phyloP scores from a whole-genome alignment of 2,329 filamentous ascomycete genomes.

The Aspergillus sp. region DNA sequence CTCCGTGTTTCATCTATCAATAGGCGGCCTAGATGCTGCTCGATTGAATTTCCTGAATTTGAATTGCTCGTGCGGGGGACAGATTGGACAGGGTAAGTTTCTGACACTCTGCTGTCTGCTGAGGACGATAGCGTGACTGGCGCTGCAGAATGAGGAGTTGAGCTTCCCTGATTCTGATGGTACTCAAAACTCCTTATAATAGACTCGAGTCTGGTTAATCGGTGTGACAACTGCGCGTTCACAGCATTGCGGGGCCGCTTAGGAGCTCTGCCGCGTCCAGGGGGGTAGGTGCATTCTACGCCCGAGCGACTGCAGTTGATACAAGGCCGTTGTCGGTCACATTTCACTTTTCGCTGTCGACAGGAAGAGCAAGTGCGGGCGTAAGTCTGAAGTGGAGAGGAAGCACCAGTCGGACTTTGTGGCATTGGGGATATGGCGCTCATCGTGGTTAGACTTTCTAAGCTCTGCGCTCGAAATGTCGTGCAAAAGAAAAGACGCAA shows the following conservation, averaged over 20 bases:
- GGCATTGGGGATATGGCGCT: too few relatives aligned
- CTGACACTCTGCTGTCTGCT: neutral
- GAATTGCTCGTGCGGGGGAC: neutral
- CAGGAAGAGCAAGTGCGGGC: conserved; percentile 35
- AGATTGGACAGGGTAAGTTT: neutral
- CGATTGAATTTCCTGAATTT: neutral
- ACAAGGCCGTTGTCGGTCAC: conserved; percentile 47
- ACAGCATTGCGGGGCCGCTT: conserved; percentile 16
- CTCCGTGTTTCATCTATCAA: conserved; percentile 62
- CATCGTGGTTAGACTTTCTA: neutral
- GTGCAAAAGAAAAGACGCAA: neutral
- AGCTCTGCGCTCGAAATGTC: neutral
- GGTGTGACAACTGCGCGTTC: conserved; percentile 47
- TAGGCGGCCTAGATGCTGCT: conserved; percentile 56
- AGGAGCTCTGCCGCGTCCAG: conserved; percentile 25
- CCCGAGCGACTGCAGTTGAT: conserved; percentile 45
- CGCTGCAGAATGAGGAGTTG: neutral
- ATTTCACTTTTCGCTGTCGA: conserved; percentile 46
- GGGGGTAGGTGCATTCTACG: conserved; percentile 39
- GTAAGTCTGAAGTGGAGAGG: neutral
- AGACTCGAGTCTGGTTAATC: conserved; percentile 57
- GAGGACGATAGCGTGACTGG: conserved; percentile 27
- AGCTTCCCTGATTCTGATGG: neutral
- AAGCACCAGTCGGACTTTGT: neutral
- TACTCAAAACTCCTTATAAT: conserved; percentile 59